These are phyloP conservation scores for Brasenia schreberi DNA, from an alignment of 164 flowering plant genomes.

Conservation along the genomic window DNA sequence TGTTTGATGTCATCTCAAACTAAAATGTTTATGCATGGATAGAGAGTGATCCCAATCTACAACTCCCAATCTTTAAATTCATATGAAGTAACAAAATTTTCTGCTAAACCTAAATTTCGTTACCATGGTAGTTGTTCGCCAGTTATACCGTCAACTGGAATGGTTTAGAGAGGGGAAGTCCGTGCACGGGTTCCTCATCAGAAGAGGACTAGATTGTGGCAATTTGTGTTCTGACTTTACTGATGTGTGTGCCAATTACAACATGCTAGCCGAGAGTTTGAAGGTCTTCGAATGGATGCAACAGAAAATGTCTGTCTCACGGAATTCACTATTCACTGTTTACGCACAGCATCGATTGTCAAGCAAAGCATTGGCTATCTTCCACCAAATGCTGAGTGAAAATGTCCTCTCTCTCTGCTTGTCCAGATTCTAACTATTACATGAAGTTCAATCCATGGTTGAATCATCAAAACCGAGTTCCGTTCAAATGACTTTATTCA, in stretches of 20 bases:
- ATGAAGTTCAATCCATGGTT: conserved; percentile 41
- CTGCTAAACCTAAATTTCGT: conserved; percentile 29
- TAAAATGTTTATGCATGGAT: conserved; percentile 44
- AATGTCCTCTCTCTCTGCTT: conserved; percentile 47
- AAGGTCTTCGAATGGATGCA: conserved; percentile 21
- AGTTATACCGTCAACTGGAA: conserved; percentile 46
- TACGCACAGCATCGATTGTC: conserved; percentile 31
- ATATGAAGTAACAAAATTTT: conserved; percentile 20
- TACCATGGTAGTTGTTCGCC: conserved; percentile 35
- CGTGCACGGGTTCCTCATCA: conserved; percentile 44
- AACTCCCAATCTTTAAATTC: conserved; percentile 21
- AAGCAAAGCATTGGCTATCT: conserved; percentile 32
- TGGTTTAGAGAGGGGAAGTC: conserved; percentile 46
- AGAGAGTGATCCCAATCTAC: conserved; percentile 37
- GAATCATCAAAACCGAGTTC: conserved; percentile 27
- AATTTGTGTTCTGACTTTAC: conserved; percentile 32
- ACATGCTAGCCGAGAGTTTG: conserved; percentile 19
- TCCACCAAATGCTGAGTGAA: conserved; percentile 26
- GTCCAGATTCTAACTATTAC: conserved; percentile 26
- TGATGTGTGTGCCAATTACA: conserved; percentile 43
- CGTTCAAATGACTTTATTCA: conserved; percentile 40
- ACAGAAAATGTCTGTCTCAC: conserved; percentile 11
- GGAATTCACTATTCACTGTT: conserved; percentile 15
- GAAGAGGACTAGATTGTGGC: conserved; percentile 24
- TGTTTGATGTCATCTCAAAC: conserved; percentile 17